Base-by-base conservation (phyloP, 106 monocot species). In the Gastrodia elata region DNA sequence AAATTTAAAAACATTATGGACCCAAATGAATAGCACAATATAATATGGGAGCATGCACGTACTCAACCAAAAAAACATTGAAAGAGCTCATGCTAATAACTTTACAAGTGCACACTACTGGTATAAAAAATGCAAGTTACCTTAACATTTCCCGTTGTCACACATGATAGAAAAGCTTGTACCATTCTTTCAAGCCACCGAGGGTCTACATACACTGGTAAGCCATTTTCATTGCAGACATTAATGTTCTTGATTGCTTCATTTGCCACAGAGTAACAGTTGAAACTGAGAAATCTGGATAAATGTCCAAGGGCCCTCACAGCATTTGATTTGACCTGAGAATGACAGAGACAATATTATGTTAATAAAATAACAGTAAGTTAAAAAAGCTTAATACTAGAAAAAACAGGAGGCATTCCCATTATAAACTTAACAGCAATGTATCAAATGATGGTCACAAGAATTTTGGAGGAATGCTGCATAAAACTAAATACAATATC, bases 101-200 rank as follows among this genome's bases (percentile, higher is more conserved):
- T 67, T 67, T 36, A 67, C 1, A 18, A 18, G 37, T 3, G 5
- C 6, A 37, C 35, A 37, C 34, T 4, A 37, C 16, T 4, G 35
- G 14, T 37, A 30, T 6, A 18, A 20, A 37, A 25, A 69, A 37
- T 68, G 2, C 59, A 6, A 28, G 32, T 33, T 78, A 98, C 98
- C 93, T 98, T 98, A 26, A 93, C 98, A 89, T 98, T 98, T 77
- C 98, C 98, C 58, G 98, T 98, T n/a, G 98, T 98, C 26, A 98
- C 91, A 85, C 93, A 98, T 68, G 98, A 98, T 75, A 98, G 78
- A 80, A 98, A 98, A 39, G 98, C 85, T 58, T 98, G 88, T 32
- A 98, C 91, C 84, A 93, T 98, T 81, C 78, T 98, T 79, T 91
- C 93, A 28, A 91, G 93, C 93, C 86, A 98, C 30, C 41, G 68